Percentiles rank a stretch among this genome's conserved stretches.
Conservation (phyloP, 2,329 filamentous ascomycete genomes). For the Colletotrichum theobromicola region DNA sequence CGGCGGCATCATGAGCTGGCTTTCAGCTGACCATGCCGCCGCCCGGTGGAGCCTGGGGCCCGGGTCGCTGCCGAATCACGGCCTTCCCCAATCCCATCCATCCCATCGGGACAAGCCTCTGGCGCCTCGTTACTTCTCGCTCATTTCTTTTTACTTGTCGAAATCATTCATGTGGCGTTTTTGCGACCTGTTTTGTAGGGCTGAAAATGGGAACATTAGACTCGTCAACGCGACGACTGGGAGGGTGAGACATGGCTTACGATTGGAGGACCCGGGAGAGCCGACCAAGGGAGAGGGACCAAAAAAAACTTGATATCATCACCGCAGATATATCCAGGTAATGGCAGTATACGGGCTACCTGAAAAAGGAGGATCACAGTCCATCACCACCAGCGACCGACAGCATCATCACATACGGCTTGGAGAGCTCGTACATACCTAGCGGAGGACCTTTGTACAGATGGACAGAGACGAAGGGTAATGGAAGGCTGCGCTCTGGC, state of each 20-base stretch:
- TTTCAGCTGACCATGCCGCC: neutral
- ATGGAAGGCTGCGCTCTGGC: neutral
- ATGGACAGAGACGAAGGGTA: neutral
- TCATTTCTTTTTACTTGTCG: neutral
- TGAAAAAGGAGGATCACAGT: neutral
- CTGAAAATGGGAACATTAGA: constrained; percentile 12
- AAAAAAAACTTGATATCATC: constrained; percentile 4
- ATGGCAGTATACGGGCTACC: neutral
- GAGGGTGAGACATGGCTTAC: neutral
- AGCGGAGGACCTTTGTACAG: neutral
- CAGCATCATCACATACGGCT: constrained; percentile 1
- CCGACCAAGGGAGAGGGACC: neutral
- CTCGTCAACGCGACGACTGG: constrained; percentile 6
- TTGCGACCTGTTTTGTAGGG: neutral
- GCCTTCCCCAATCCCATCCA: neutral
- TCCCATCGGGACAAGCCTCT: neutral
- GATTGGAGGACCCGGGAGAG: neutral
- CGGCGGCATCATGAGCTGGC: neutral
- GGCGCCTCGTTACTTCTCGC: neutral
- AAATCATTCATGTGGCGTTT: constrained; percentile 16
- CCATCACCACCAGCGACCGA: neutral
- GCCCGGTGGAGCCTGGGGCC: neutral
- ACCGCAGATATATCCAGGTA: neutral
- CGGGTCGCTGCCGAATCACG: neutral
- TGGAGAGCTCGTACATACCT: constrained; percentile 17